These are phyloP conservation scores for Verticillium klebahnii DNA, from an alignment of 2,329 filamentous ascomycete genomes.

Conservation along the genomic window DNA sequence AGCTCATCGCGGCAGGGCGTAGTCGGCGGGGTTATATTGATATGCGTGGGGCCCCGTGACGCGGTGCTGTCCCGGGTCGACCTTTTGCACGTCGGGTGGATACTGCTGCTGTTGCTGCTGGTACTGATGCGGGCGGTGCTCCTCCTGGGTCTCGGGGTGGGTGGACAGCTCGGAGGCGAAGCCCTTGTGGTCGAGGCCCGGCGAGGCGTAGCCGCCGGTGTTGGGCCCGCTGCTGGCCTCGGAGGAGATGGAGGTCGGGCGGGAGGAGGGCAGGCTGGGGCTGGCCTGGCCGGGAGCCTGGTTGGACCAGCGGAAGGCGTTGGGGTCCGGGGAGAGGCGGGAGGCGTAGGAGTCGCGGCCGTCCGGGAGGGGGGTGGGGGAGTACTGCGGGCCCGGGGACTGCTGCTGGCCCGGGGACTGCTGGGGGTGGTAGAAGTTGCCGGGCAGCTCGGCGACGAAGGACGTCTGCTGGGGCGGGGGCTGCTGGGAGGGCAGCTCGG, in stretches of 20 bases:
- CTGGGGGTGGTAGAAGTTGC: conserved; percentile 42
- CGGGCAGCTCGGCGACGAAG: conserved; percentile 37
- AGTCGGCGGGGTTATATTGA: conserved; percentile 36
- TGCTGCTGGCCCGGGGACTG: conserved; percentile 16
- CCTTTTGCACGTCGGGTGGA: conserved; percentile 1
- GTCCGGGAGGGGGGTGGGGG: conserved; percentile 12
- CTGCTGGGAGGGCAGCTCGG: conserved; percentile 14
- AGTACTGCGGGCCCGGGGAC: conserved; percentile 10
- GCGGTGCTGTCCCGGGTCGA: conserved; percentile 11
- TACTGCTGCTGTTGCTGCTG: conserved; percentile 8
- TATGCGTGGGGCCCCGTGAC: conserved; percentile 7
- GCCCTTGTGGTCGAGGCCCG: conserved; percentile 32
- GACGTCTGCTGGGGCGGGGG: conserved; percentile 7
- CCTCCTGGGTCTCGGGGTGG: conserved; percentile 42
- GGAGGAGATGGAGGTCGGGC: conserved; percentile 31
- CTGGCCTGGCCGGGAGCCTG: conserved; percentile 21
- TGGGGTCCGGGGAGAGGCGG: conserved; percentile 21
- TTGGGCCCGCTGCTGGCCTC: conserved; percentile 13
- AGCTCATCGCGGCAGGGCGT: conserved; percentile 17
- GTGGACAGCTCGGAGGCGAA: conserved; percentile 40
- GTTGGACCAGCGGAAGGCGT: conserved; percentile 20
- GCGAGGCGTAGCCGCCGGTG: conserved; percentile 29
- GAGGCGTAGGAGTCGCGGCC: conserved; percentile 19
- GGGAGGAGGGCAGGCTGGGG: conserved; percentile 19
- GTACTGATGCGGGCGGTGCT: conserved; percentile 22